phyloP scores from a whole-genome alignment of 768 basidiomycete species.

The Clathrus columnatus region DNA sequence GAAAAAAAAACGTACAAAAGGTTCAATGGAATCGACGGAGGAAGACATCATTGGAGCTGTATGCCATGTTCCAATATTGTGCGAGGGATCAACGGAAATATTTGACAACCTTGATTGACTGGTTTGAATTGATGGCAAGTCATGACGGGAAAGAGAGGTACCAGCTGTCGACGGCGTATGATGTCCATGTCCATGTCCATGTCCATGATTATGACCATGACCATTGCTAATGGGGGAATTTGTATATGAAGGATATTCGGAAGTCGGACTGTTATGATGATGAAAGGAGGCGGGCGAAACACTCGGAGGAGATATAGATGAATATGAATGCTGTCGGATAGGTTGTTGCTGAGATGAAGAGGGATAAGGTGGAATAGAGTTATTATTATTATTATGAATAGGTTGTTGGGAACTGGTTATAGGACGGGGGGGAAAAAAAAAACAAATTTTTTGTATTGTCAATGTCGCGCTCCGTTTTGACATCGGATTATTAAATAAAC shows the following conservation, averaged over 20 bases:
- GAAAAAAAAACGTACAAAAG: constrained; percentile 48
- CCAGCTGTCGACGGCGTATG: constrained; percentile 33
- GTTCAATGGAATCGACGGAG: constrained; percentile 46
- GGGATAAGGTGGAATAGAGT: not conserved
- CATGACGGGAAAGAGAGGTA: constrained; percentile 16
- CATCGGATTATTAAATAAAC: too few relatives aligned
- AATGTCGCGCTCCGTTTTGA: too few relatives aligned
- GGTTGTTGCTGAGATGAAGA: not conserved
- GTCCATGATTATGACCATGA: constrained; percentile 7
- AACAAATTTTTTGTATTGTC: too few relatives aligned
- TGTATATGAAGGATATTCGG: constrained; percentile 18
- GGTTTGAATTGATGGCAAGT: constrained; percentile 24
- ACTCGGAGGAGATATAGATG: constrained; percentile 2
- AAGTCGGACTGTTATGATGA: constrained; percentile 1
- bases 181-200: constrained; percentile 52
- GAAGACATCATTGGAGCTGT: constrained; percentile 30
- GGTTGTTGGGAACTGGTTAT: not conserved
- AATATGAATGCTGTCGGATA: constrained; percentile 5
- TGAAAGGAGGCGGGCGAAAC: constrained; percentile 7
- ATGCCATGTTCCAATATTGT: constrained; percentile 45
- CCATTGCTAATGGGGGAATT: not conserved
- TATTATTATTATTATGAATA: not conserved
- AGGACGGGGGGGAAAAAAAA: not conserved
- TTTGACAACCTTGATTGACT: constrained; percentile 32
- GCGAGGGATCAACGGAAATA: constrained; percentile 41